Conservation (phyloP, 805 yeast species). For the Candida nemodendra region DNA sequence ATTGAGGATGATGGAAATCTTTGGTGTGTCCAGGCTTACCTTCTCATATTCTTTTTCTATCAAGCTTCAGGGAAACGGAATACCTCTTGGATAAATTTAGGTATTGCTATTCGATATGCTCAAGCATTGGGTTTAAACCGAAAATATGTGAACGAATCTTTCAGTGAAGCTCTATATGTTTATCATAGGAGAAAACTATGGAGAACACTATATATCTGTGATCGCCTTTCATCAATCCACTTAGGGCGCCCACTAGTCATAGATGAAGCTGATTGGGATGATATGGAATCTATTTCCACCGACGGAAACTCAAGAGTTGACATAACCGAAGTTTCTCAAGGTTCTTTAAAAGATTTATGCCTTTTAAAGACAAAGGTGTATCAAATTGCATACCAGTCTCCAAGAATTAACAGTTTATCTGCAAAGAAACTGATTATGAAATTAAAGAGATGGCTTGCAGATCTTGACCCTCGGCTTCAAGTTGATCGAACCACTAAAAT, state of each 20-base stretch:
- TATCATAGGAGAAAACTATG: slow-evolving; percentile 33
- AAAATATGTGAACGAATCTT: slow-evolving; percentile 37
- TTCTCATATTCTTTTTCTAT: slow-evolving; percentile 40
- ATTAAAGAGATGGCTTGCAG: slow-evolving; percentile 35
- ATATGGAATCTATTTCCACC: slow-evolving; percentile 19
- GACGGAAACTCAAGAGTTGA: slow-evolving; percentile 21
- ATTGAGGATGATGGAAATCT: slow-evolving; percentile 39
- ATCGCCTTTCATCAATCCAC: slow-evolving; percentile 30
- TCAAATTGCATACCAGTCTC: slow-evolving; percentile 33
- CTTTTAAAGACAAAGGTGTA: slow-evolving; percentile 33
- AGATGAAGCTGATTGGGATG: slow-evolving; percentile 40
- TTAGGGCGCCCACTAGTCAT: slow-evolving; percentile 40
- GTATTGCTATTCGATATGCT: slow-evolving; percentile 42
- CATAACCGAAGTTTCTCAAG: slow-evolving; percentile 26
- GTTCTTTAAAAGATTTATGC: slow-evolving; percentile 31
- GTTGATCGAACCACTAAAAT: slow-evolving; percentile 26
- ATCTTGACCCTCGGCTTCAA: slow-evolving; percentile 33
- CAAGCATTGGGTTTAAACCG: slow-evolving; percentile 43
- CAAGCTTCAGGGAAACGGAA: slow-evolving; percentile 39
- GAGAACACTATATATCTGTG: slow-evolving; percentile 16
- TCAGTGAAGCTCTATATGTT: slow-evolving; percentile 28
- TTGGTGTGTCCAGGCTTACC: slow-evolving; percentile 43
- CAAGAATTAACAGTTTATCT: slow-evolving; percentile 29
- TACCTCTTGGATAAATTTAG: slow-evolving; percentile 44
- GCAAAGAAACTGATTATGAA: slow-evolving; percentile 37